A percentile compares a stretch with the other conserved stretches of the same genome.
These are phyloP conservation scores for Wickerhamiella kurtzmanii DNA, from an alignment of 805 yeast genomes.

Conservation along the genomic window DNA sequence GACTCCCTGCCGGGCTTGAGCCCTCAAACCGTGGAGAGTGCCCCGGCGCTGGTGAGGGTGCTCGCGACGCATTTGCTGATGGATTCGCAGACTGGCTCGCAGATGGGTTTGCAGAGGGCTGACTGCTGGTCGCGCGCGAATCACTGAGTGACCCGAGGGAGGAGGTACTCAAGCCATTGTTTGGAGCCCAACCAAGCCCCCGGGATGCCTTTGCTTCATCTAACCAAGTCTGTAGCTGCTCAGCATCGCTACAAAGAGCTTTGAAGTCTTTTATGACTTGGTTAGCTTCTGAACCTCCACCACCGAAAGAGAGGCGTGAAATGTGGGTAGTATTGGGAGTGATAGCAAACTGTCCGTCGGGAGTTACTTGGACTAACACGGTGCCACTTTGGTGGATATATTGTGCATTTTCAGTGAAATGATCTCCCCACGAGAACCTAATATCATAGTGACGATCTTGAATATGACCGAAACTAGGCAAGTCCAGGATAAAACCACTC, in stretches of 20 bases:
- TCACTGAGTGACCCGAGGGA: too few relatives aligned
- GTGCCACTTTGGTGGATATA: constrained; percentile 84
- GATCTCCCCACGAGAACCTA: constrained; percentile 72
- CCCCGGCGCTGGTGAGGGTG: not conserved
- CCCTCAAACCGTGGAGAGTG: too few relatives aligned
- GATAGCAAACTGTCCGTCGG: constrained; percentile 60
- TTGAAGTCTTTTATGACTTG: constrained; percentile 6
- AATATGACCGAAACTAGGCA: constrained; percentile 42
- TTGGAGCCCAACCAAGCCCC: not conserved
- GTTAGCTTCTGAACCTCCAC: constrained; percentile 13
- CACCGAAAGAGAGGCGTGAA: constrained; percentile 31
- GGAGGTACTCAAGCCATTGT: too few relatives aligned
- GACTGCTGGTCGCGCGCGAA: not conserved
- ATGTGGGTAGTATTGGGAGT: constrained; percentile 82
- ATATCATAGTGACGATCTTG: constrained; percentile 46
- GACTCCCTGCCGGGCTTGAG: not conserved
- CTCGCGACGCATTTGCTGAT: not conserved
- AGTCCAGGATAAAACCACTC: constrained; percentile 65
- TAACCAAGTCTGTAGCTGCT: constrained; percentile 5
- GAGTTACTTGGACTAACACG: constrained; percentile 74
- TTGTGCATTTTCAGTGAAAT: constrained; percentile 43
- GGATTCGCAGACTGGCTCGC: not conserved
- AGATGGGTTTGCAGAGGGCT: not conserved
- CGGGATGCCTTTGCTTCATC: constrained; percentile 5
- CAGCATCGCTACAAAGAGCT: constrained; percentile 4